Percentiles rank a stretch among this genome's conserved stretches.
These are phyloP conservation scores for Colletotrichum kahawae DNA, from an alignment of 2,329 filamentous ascomycete genomes.

Conservation along the genomic window DNA sequence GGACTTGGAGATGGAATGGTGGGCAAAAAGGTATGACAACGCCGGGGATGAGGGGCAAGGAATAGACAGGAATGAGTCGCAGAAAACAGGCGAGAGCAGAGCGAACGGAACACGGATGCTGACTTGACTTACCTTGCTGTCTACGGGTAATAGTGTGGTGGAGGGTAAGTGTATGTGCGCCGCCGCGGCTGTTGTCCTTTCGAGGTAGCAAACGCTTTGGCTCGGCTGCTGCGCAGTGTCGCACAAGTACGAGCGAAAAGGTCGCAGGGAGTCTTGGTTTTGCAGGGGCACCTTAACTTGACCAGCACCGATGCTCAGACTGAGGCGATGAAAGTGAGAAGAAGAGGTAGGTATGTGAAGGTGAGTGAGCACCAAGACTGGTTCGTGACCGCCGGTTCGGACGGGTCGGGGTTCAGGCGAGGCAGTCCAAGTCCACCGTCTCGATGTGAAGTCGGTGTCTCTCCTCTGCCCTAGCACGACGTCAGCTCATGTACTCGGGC, in stretches of 20 bases:
- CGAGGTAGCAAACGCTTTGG: slow-evolving; percentile 3
- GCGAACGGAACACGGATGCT: background rate
- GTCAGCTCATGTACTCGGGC: background rate
- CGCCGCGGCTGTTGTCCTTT: slow-evolving; percentile 2
- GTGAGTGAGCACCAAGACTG: background rate
- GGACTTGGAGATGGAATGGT: background rate
- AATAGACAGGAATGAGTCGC: background rate
- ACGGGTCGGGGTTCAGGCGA: slow-evolving; percentile 5
- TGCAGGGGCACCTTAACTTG: background rate
- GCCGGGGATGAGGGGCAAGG: background rate
- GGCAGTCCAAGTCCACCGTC: background rate
- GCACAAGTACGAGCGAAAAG: background rate
- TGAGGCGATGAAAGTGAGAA: background rate
- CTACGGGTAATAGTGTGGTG: background rate
- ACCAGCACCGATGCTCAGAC: background rate
- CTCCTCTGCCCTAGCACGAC: background rate
- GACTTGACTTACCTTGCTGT: slow-evolving; percentile 3
- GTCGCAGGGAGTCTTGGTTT: background rate
- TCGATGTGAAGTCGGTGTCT: background rate
- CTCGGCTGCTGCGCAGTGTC: slow-evolving; percentile 6
- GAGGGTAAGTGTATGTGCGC: background rate
- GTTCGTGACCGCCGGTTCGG: slow-evolving; percentile 3
- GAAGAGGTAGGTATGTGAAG: background rate
- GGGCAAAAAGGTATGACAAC: background rate
- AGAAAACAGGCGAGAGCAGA: background rate